These are phyloP conservation scores for Solanum sitiens DNA, from an alignment of 257 asterid species.

Conservation along the genomic window DNA sequence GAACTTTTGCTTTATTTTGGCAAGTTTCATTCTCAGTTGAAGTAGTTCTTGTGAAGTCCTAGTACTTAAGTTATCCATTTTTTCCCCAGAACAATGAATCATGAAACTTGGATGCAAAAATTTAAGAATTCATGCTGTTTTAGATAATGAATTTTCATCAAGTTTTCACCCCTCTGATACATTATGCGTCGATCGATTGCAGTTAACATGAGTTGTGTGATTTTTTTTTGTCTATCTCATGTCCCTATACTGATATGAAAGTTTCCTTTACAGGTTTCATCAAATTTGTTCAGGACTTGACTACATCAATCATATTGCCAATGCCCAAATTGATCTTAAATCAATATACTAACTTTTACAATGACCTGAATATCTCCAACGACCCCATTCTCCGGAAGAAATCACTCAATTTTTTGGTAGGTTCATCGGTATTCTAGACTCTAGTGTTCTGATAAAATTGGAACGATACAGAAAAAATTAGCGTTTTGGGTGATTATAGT, in stretches of 20 bases:
- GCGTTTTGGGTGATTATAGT: neutral
- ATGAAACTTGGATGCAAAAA: neutral
- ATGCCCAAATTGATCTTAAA: neutral
- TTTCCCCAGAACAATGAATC: neutral
- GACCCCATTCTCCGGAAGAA: neutral
- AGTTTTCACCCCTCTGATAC: neutral
- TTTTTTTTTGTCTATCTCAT: neutral
- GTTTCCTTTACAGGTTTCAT: constrained; percentile 48
- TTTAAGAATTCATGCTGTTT: neutral
- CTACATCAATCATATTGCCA: neutral
- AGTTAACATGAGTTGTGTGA: neutral
- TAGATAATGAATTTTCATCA: neutral
- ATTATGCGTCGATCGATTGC: neutral
- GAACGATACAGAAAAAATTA: neutral
- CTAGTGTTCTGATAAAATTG: neutral
- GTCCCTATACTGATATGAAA: neutral
- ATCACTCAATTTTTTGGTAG: neutral
- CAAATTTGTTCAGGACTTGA: constrained; percentile 63
- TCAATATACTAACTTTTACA: neutral
- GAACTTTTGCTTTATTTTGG: neutral
- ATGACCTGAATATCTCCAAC: neutral
- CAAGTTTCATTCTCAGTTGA: neutral
- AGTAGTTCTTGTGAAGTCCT: neutral
- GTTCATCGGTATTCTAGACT: neutral
- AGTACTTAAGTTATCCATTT: no score